A percentile compares a stretch with the other conserved stretches of the same genome.
Conservation (phyloP, 768 basidiomycete genomes). For the Kwoniella mangroviensis region DNA sequence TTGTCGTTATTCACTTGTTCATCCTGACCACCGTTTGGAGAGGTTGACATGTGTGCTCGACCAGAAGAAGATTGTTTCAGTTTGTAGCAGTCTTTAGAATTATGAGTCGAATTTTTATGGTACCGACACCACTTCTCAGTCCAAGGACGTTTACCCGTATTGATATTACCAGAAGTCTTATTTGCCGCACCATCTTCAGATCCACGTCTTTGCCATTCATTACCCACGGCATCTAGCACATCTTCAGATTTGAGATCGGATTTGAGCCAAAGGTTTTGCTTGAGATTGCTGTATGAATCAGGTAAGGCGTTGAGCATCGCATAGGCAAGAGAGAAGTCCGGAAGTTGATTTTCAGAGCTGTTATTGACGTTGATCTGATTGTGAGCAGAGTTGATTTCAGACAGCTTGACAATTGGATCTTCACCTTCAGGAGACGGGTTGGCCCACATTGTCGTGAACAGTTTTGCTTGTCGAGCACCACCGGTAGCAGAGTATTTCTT, state of each 20-base stretch:
- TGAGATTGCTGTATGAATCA: constrained; percentile 16
- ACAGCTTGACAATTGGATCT: constrained; percentile 13
- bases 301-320: constrained; percentile 29
- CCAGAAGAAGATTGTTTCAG: not conserved
- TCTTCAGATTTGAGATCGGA: constrained; percentile 3
- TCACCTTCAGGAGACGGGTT: constrained; percentile 23
- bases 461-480: constrained; percentile 21
- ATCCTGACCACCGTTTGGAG: no score
- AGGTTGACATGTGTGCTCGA: not conserved
- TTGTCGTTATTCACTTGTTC: no score
- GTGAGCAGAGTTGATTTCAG: constrained; percentile 24
- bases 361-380: constrained; percentile 21
- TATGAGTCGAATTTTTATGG: constrained; percentile 2
- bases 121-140: constrained; percentile 11
- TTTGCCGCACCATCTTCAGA: constrained; percentile 2
- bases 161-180: not conserved
- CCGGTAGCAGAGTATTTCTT: constrained; percentile 14
- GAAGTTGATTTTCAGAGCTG: not conserved
- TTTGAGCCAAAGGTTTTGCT: constrained; percentile 29
- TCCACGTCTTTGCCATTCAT: no score
- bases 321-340: constrained; percentile 13
- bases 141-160: not conserved
- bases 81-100: constrained; percentile 6
- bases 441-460: constrained; percentile 21
- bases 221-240: constrained; percentile 7